Conservation (phyloP, 257 asterid species). For the Ocimum tenuiflorum region DNA sequence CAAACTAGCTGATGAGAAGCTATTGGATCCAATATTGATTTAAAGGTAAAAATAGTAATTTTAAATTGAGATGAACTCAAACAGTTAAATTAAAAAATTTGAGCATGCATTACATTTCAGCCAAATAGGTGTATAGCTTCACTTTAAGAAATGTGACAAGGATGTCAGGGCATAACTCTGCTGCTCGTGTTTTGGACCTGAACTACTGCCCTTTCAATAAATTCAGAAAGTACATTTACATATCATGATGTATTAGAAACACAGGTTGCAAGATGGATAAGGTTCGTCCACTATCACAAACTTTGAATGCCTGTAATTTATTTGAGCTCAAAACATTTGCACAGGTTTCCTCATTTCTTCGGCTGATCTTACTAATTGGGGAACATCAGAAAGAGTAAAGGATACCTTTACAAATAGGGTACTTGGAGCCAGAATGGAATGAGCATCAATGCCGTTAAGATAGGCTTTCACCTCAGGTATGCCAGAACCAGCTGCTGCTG, state of each 20-base stretch:
- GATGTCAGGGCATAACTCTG: slow-evolving; percentile 11
- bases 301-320: background rate
- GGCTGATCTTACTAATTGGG: background rate
- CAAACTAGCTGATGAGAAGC: background rate
- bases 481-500: slow-evolving; percentile 99
- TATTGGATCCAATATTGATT: no score
- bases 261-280: background rate
- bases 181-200: background rate
- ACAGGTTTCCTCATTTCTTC: slow-evolving; percentile 2
- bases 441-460: slow-evolving; percentile 91
- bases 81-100: background rate
- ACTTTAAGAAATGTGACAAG: background rate
- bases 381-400: background rate
- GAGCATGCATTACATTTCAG: background rate
- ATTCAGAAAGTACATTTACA: background rate
- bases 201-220: slow-evolving; percentile 1
- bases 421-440: slow-evolving; percentile 93
- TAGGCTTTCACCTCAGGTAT: slow-evolving; percentile 99
- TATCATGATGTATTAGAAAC: background rate
- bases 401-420: slow-evolving; percentile 87
- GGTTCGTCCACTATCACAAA: background rate
- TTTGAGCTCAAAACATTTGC: background rate
- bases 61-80: background rate
- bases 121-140: background rate
- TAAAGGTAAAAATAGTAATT: no score